Conservation (phyloP, 2,329 filamentous ascomycete genomes). For the Madurella mycetomatis region DNA sequence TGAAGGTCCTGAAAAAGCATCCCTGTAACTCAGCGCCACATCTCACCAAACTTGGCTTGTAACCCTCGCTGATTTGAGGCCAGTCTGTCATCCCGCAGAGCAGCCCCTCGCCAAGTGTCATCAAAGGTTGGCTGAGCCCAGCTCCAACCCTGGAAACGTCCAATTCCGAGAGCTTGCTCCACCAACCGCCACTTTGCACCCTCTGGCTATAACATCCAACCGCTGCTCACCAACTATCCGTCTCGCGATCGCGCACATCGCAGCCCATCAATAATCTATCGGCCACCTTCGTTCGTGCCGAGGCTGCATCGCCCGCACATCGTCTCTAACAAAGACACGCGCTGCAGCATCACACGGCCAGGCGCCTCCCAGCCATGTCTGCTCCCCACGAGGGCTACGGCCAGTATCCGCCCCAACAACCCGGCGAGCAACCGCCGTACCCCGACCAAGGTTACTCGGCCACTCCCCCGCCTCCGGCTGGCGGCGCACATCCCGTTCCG, state of each 20-base stretch:
- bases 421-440: slow-evolving; percentile 37
- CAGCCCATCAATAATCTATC: background rate
- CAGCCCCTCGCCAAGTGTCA: slow-evolving; percentile 15
- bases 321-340: slow-evolving; percentile 15
- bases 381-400: slow-evolving; percentile 53
- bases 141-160: slow-evolving; percentile 3
- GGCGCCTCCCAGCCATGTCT: slow-evolving; percentile 44
- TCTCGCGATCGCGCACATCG: background rate
- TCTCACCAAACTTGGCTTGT: background rate
- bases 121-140: background rate
- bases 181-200: slow-evolving; percentile 14
- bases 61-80: slow-evolving; percentile 17
- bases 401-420: slow-evolving; percentile 43
- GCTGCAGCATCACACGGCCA: slow-evolving; percentile 22
- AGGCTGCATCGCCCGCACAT: slow-evolving; percentile 15
- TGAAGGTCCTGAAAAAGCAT: background rate
- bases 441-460: slow-evolving; percentile 38
- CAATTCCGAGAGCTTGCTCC: slow-evolving; percentile 14
- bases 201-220: background rate
- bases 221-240: slow-evolving; percentile 7
- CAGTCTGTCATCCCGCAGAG: slow-evolving; percentile 21
- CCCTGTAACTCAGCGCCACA: background rate
- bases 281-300: slow-evolving; percentile 8
- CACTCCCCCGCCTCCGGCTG: slow-evolving; percentile 32
- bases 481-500: slow-evolving; percentile 29